Evolutionary conservation across 1,284 basidiomycete genomes (phyloP).

Genomic region (Ceratobasidium sp.): DNA sequence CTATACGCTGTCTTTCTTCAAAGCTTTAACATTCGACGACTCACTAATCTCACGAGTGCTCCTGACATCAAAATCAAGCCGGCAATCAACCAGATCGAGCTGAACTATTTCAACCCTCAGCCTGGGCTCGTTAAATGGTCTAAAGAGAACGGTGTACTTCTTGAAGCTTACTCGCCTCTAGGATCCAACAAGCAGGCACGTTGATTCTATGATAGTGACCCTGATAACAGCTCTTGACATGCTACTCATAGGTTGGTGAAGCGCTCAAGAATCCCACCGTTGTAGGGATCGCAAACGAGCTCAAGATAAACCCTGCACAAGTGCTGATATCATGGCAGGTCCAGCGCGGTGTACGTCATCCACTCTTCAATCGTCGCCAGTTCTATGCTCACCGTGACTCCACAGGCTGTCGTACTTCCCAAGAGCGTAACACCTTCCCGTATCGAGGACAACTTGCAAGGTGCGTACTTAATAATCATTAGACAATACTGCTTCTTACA

Average conservation of each 20-base stretch:
- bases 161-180: slow-evolving; percentile 85
- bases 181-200: slow-evolving; percentile 70
- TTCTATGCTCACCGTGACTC: background rate
- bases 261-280: too few relatives aligned
- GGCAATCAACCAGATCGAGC: slow-evolving; percentile 86
- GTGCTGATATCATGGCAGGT: too few relatives aligned
- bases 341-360: too few relatives aligned
- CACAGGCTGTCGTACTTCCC: slow-evolving; percentile 56
- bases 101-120: slow-evolving; percentile 86
- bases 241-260: too few relatives aligned
- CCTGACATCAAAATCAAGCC: slow-evolving; percentile 64
- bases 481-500: too few relatives aligned
- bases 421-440: slow-evolving; percentile 60
- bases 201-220: slow-evolving; percentile 66
- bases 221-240: too few relatives aligned
- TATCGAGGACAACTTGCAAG: slow-evolving; percentile 54
- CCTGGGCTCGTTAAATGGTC: slow-evolving; percentile 82
- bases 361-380: slow-evolving; percentile 55
- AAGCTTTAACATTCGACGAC: slow-evolving; percentile 71
- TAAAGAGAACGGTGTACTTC: slow-evolving; percentile 72
- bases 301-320: too few relatives aligned
- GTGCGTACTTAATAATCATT: slow-evolving; percentile 22
- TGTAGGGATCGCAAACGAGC: too few relatives aligned
- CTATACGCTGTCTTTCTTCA: slow-evolving; percentile 13
- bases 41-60: slow-evolving; percentile 75